phyloP scores from a whole-genome alignment of 2,329 filamentous ascomycete genomes.

The Dryadomyces quercivorus region DNA sequence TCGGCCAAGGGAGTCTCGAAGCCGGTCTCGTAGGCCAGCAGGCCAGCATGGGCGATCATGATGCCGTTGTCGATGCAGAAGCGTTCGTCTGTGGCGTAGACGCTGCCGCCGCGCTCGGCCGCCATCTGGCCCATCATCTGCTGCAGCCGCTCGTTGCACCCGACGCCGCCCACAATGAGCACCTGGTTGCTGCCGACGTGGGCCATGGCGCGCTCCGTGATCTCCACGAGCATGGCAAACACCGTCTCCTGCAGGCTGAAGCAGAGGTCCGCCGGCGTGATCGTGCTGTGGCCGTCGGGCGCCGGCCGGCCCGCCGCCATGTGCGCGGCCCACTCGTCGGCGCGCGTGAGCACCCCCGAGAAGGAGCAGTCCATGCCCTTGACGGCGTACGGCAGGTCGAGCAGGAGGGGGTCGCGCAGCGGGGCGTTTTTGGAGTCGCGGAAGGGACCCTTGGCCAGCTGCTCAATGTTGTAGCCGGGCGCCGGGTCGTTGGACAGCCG shows the following conservation, averaged over 20 bases:
- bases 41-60: slow-evolving; percentile 95
- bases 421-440: slow-evolving; percentile 4
- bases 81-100: slow-evolving; percentile 90
- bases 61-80: slow-evolving; percentile 99
- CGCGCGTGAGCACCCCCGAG: slow-evolving; percentile 74
- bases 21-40: slow-evolving; percentile 74
- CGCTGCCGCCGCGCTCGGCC: slow-evolving; percentile 70
- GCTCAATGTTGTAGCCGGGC: slow-evolving; percentile 96
- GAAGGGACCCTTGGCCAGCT: slow-evolving; percentile 50
- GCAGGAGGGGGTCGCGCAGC: slow-evolving; percentile 54
- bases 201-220: slow-evolving; percentile 96
- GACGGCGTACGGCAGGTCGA: slow-evolving; percentile 89
- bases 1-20: slow-evolving; percentile 67
- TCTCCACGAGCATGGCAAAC: slow-evolving; percentile 95
- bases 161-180: slow-evolving; percentile 88
- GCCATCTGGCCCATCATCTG: slow-evolving; percentile 99
- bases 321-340: slow-evolving; percentile 66
- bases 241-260: slow-evolving; percentile 94
- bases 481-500: slow-evolving; percentile 91
- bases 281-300: slow-evolving; percentile 46
- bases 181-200: slow-evolving; percentile 88
- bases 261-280: slow-evolving; percentile 78
- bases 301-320: slow-evolving; percentile 35
- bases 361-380: slow-evolving; percentile 99
- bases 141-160: slow-evolving; percentile 87